Evolutionary conservation across 768 basidiomycete genomes (phyloP), one percentile per base, ranked within the genome.

Genomic region (Trametes punicea): DNA sequence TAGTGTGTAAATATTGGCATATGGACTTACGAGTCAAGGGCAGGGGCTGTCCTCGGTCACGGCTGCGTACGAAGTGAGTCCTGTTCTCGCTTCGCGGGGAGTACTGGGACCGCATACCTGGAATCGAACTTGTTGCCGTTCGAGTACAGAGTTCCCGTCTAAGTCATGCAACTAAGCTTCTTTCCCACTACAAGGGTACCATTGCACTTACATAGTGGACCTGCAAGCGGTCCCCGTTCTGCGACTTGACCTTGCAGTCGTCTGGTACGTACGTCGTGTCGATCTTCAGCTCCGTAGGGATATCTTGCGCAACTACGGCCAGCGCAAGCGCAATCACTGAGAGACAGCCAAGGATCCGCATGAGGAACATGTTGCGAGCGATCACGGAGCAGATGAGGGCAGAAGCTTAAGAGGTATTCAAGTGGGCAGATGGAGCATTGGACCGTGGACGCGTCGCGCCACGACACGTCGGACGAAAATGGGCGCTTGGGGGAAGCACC

Each of bases 71-170:
- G 57, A 20, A 15, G 41, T 38, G 4, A 30, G 8, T 18, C 23
- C n/a, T 40, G 18, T 25, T 4, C 21, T 13, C 11, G 46, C 38
- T n/a, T n/a, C 31, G 15, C 21, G n/a, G 0, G 8, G 36, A 1
- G 3, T 8, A 11, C 50, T 6, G 11, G n/a, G 45, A 64, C 78
- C n/a, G n/a, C n/a, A 6, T 64, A 87, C 81, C 91, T 93, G 8
- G 92, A 94, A 71, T 98, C 94, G 64, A 98, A 98, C 69, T 94
- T 88, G 56, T 80, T 79, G 7, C 93, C 93, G 47, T 77, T 83
- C 9, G 79, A 71, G 62, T 84, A 84, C 47, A 98, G 71, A 8
- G 80, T 95, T 3, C 94, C 95, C 4, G 90, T 92, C 83, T 95
- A 70, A 18, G n/a, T n/a, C n/a, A n/a, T n/a, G n/a, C n/a, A n/a